Evolutionary conservation across 306 rosid species (phyloP), one percentile per base, ranked within the genome.

Genomic region (Cicer pinnatifidum): DNA sequence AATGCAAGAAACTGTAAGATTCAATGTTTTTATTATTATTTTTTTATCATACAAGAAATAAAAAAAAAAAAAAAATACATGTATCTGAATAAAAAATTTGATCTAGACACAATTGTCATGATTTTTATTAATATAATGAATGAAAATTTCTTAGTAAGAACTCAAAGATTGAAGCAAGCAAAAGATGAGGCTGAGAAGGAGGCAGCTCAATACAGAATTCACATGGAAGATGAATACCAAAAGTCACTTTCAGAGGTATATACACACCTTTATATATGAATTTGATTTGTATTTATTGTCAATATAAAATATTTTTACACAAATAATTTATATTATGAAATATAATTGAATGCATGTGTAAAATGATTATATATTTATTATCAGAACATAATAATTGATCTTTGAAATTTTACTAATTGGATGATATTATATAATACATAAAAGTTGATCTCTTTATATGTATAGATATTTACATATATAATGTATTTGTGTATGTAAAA

Each of bases 131-230:
- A 53, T 17, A 53, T 53, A 47, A 61, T 69, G 74, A 68, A 70
- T 71, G 50, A 17, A 53, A 53, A 79, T 12, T 77, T 54, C 10
- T 57, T 60, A 91, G 97, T 78, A 38, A 91, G 89, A 83, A 83
- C 77, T 47, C 73, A 79, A 46, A 84, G 96, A 77, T 76, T 91
- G 83, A 91, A 84, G 83, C 88, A 86, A 71, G 96, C 97, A 10
- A 87, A 91, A 85, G 85, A 84, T 0, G 97, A 91, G 71, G 96
- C 96, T 20, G 96, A 85, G 54, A 85, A 45, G 76, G 97, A 91
- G 33, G 86, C 84, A 71, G 71, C 83, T 44, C 82, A 46, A 17
- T 88, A 83, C 53, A 89, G 83, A 77, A 61, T 88, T 59, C 83
- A 83, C 11, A 69, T 89, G 91, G 97, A 91, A 81, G 84, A 82